phyloP scores from a whole-genome alignment of 2,329 filamentous ascomycete species.

The Alternaria brassicicola region DNA sequence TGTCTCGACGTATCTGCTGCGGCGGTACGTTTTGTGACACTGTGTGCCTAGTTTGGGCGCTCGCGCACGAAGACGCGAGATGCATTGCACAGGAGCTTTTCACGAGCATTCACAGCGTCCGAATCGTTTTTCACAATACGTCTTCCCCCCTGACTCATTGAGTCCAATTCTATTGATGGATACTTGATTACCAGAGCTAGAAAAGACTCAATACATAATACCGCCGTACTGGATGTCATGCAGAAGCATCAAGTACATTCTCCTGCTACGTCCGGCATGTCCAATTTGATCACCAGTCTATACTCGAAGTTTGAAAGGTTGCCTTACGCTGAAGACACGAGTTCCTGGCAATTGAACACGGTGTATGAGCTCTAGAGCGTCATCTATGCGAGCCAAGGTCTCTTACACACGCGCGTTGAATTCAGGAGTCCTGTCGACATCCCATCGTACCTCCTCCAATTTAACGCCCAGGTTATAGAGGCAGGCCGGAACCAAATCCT shows the following conservation, averaged over 20 bases:
- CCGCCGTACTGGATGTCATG: neutral
- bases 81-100: neutral
- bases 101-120: neutral
- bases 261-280: neutral
- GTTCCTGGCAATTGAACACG: neutral
- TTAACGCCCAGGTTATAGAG: neutral
- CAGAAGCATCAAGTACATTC: neutral
- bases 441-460: neutral
- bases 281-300: neutral
- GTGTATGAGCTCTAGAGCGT: neutral
- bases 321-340: neutral
- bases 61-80: neutral
- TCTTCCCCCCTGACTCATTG: too few relatives aligned
- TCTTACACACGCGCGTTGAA: neutral
- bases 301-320: neutral
- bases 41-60: neutral
- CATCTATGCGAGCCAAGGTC: neutral
- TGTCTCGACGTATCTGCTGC: neutral
- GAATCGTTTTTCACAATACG: neutral
- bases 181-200: neutral
- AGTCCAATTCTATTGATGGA: neutral
- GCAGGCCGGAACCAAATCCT: neutral
- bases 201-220: neutral
- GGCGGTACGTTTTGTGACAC: neutral
- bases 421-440: neutral